Percentiles rank a stretch among this genome's conserved stretches.
Evolutionary conservation across 768 basidiomycete species (phyloP).

Genomic region (Tulasnella sp.): DNA sequence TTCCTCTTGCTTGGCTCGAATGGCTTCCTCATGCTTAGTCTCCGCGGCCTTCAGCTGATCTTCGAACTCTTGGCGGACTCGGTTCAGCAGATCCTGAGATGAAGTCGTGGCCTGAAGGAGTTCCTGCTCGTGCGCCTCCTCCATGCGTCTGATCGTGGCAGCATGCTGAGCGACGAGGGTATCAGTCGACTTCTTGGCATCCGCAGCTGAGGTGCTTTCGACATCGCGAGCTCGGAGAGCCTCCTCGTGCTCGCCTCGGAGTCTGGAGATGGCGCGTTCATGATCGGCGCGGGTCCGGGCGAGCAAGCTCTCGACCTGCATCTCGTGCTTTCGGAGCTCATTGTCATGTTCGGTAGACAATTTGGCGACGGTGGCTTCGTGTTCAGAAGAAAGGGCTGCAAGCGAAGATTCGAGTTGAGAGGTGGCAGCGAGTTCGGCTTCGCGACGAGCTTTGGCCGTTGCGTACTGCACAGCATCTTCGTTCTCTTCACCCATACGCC

Average conservation of each 20-base stretch:
- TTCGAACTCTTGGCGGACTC: constrained; percentile 53
- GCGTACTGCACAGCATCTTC: constrained; percentile 35
- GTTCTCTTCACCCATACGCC: constrained; percentile 33
- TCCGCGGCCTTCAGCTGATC: constrained; percentile 27
- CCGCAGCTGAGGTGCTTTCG: constrained; percentile 36
- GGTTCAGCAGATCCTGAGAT: constrained; percentile 48
- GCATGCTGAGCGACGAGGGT: constrained; percentile 4
- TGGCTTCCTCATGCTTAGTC: constrained; percentile 42
- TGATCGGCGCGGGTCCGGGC: constrained; percentile 24
- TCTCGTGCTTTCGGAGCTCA: constrained; percentile 31
- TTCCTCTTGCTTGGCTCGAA: constrained; percentile 79
- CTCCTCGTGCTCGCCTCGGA: constrained; percentile 47
- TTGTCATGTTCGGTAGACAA: constrained; percentile 33
- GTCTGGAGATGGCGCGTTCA: constrained; percentile 27
- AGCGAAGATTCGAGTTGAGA: constrained; percentile 19
- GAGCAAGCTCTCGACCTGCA: constrained; percentile 25
- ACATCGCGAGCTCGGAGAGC: constrained; percentile 42
- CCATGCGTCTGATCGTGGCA: constrained; percentile 37
- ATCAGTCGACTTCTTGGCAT: constrained; percentile 17
- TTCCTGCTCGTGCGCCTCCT: constrained; percentile 52
- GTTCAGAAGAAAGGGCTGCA: constrained; percentile 1
- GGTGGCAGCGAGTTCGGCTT: constrained; percentile 20
- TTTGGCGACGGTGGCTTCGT: constrained; percentile 18
- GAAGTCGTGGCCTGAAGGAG: constrained; percentile 54
- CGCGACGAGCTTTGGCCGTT: constrained; percentile 19